phyloP scores from a whole-genome alignment of 129 eudicot species.

The Arctium lappa region DNA sequence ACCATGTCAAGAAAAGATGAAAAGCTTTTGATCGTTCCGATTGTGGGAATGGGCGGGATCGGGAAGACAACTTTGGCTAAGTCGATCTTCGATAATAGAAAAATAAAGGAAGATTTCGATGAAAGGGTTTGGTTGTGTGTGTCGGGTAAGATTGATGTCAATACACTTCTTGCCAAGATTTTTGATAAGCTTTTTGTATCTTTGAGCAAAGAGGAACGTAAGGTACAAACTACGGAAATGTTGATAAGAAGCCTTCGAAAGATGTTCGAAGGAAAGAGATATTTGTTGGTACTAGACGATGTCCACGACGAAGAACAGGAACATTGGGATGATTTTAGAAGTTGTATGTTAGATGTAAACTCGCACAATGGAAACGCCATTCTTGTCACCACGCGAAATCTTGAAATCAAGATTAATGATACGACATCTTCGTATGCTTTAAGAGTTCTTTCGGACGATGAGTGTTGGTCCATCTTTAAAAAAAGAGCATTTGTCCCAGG shows the following conservation, averaged over 20 bases:
- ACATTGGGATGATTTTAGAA: background rate
- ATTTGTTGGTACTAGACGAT: background rate
- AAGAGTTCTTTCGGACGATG: background rate
- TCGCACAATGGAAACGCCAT: background rate
- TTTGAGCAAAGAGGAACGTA: background rate
- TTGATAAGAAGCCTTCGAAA: background rate
- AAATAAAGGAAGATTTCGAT: background rate
- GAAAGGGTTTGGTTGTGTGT: background rate
- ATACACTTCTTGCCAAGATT: background rate
- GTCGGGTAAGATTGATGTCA: background rate
- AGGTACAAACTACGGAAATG: background rate
- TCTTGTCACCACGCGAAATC: background rate
- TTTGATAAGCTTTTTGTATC: background rate
- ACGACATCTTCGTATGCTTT: background rate
- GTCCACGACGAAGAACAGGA: background rate
- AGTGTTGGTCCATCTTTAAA: background rate
- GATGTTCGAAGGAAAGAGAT: background rate
- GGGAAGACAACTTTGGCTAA: constrained; percentile 13
- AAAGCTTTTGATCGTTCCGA: constrained; percentile 9
- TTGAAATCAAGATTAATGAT: background rate
- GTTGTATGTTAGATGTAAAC: background rate
- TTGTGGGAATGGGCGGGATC: constrained; percentile 32
- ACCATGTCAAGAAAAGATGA: background rate
- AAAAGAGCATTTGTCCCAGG: background rate
- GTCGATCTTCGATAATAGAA: background rate